Evolutionary conservation across 371 early-diverging fungal species (phyloP).

Genomic region (Syncephalastrum contaminatum): DNA sequence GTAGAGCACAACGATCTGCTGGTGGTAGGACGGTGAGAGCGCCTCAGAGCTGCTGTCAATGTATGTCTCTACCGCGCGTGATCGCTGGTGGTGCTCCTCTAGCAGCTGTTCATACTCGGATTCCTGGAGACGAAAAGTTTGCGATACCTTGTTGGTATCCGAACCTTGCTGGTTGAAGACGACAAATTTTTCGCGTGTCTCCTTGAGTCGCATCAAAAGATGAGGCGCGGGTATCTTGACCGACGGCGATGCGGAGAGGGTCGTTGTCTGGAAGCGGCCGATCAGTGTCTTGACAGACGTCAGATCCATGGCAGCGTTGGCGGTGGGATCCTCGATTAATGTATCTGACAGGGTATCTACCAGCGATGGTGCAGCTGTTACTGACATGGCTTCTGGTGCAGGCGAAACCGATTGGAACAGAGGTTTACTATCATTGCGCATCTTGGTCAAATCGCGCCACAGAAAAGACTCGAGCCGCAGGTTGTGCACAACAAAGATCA

Average conservation of each 20-base stretch:
- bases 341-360: neutral
- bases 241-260: constrained; percentile 81
- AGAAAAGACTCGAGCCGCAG: constrained; percentile 80
- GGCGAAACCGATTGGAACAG: constrained; percentile 37
- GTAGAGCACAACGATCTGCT: constrained; percentile 68
- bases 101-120: constrained; percentile 49
- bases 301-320: constrained; percentile 6
- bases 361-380: constrained; percentile 10
- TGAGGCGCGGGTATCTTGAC: constrained; percentile 83
- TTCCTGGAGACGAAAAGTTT: constrained; percentile 16
- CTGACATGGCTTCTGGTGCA: constrained; percentile 10
- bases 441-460: constrained; percentile 66
- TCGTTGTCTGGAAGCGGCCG: constrained; percentile 59
- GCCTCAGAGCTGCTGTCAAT: constrained; percentile 50
- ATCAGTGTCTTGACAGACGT: constrained; percentile 30
- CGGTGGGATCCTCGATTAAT: neutral
- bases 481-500: constrained; percentile 81
- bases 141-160: constrained; percentile 9
- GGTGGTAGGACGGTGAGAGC: constrained; percentile 69
- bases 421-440: constrained; percentile 17
- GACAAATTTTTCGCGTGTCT: constrained; percentile 31
- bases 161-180: constrained; percentile 9
- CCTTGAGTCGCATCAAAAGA: constrained; percentile 65
- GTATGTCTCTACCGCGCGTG: constrained; percentile 49
- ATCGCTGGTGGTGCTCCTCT: constrained; percentile 50